Conservation (phyloP, 2,329 filamentous ascomycete genomes). For the Pyricularia grisea region DNA sequence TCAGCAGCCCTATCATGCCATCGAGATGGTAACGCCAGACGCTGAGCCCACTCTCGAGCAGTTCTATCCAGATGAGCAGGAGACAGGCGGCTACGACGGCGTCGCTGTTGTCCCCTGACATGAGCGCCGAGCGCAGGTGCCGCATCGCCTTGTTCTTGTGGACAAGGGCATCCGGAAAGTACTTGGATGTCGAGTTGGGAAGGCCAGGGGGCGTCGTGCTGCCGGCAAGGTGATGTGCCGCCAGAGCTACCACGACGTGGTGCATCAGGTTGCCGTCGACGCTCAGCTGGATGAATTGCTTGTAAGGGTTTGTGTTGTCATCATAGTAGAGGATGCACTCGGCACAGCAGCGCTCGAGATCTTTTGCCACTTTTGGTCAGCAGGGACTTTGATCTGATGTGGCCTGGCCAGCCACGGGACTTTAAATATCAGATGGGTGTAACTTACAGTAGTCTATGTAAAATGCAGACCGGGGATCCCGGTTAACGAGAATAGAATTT, state of each 20-base stretch:
- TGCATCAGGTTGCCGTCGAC: neutral
- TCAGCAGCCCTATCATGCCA: constrained; percentile 6
- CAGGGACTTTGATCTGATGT: neutral
- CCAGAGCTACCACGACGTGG: constrained; percentile 2
- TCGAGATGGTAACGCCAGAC: constrained; percentile 6
- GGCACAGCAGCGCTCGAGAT: constrained; percentile 1
- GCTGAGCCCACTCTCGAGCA: constrained; percentile 6
- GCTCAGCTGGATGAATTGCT: neutral
- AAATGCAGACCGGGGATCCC: neutral
- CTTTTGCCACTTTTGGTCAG: neutral
- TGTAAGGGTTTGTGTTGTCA: neutral
- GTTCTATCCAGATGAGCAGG: constrained; percentile 7
- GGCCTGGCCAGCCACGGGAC: neutral
- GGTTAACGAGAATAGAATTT: neutral
- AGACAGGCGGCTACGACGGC: constrained; percentile 5
- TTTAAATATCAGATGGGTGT: neutral
- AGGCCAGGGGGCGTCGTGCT: constrained; percentile 2
- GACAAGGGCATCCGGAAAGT: constrained; percentile 4
- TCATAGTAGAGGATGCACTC: neutral
- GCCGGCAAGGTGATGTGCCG: constrained; percentile 1
- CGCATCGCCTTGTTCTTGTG: constrained; percentile 6
- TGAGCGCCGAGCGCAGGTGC: constrained; percentile 3
- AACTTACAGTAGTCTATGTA: neutral
- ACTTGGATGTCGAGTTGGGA: neutral
- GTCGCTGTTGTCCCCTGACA: constrained; percentile 4